These are phyloP conservation scores for Lasiodiplodia hormozganensis DNA, from an alignment of 2,329 filamentous ascomycete genomes.

Conservation along the genomic window DNA sequence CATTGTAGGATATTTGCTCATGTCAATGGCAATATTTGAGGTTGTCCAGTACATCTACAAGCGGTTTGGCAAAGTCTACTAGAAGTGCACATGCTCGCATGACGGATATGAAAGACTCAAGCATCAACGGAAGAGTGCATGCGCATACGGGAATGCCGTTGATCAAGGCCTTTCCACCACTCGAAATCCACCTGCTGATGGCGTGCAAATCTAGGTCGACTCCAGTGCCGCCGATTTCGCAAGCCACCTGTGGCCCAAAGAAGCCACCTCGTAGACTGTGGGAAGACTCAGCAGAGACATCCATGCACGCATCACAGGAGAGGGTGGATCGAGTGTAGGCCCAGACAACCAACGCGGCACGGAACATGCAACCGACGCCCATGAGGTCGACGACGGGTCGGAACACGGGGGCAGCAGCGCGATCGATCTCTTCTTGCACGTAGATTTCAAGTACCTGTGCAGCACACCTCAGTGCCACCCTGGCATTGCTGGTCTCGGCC, in stretches of 20 bases:
- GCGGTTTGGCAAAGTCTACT: no score
- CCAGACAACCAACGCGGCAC: neutral
- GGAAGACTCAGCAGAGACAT: neutral
- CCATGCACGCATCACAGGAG: neutral
- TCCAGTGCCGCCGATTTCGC: slow-evolving; percentile 1
- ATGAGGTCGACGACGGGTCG: neutral
- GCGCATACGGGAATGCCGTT: slow-evolving; percentile 3
- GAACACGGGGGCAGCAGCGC: neutral
- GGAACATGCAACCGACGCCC: slow-evolving; percentile 5
- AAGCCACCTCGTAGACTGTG: neutral
- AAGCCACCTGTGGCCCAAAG: neutral
- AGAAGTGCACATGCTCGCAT: neutral
- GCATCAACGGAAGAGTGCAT: neutral
- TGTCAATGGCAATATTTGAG: no score
- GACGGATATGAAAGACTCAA: neutral
- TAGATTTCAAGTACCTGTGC: slow-evolving; percentile 6
- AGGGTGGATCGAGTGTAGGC: slow-evolving; percentile 11
- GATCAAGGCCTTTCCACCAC: neutral
- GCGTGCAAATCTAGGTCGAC: neutral
- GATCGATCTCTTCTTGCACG: neutral
- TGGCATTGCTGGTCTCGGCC: neutral
- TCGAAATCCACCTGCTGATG: slow-evolving; percentile 4
- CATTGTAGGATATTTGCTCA: no score
- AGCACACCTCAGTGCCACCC: neutral
- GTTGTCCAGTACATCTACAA: no score